Base-by-base conservation (phyloP, 345 rosid genomes). In the Eucalyptus curtisii region DNA sequence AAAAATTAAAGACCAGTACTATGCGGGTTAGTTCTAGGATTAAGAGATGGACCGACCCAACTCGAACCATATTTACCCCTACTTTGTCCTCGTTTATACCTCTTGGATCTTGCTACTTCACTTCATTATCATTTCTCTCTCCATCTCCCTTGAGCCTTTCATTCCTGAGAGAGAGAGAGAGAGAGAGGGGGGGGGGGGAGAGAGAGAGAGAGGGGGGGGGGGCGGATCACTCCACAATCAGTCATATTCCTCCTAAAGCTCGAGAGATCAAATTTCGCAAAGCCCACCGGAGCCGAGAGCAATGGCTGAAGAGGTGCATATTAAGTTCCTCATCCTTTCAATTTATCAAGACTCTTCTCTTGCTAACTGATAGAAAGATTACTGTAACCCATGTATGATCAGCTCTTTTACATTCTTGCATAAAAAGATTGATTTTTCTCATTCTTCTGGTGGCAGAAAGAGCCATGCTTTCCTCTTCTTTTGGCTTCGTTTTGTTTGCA, bases 11-110 rank as follows among this genome's bases (percentile, higher is more conserved):
- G 20, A 49, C 3, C 8, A 16, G 3, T 3, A 16, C 3, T 6
- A 6, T 49, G 20, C 3, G 20, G 20, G 20, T 49, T 49, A 49
- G 0, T 49, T 20, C 3, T 16, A 49, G 1, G 8, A 16, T 49
- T 49, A 49, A 0, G 8, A 3, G 20, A 3, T 49, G 8, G 1
- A 49, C 0, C 7, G 0, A 2, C 52, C 7, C 52, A 15, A 15
- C 52, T 49, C 3, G 1, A 3, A 49, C 8, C 53, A 49, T 49
- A 6, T 7, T 50, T 0, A 50, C 53, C 20, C 3, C 20, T 49
- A 17, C 53, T 50, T 33, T 33, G 80, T 17, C 80, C 80, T 33
- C 44, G 4, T 68, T 68, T 68, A 68, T 68, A 68, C 13, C 44
- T 68, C 44, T 68, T 17, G 20, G 44, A 68, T 33, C 44, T 33